Evolutionary conservation across 371 early-diverging fungal genomes (phyloP).

Genomic region (Mucor saturninus): DNA sequence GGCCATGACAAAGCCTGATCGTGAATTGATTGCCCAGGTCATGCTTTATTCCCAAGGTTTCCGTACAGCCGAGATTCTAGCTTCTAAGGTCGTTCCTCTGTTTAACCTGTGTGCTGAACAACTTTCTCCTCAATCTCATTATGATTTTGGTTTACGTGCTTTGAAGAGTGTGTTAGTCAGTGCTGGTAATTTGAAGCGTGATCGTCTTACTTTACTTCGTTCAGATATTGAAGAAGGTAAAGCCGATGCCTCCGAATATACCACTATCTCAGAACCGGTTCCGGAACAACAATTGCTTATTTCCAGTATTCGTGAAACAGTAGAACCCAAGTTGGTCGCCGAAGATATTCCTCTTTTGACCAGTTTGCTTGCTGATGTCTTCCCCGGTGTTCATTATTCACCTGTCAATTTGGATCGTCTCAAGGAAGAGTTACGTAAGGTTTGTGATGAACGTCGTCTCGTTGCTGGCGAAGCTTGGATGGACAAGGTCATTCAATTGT

Average conservation of each 20-base stretch:
- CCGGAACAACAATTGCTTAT: conserved; percentile 94
- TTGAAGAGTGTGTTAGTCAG: conserved; percentile 97
- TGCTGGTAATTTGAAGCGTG: conserved; percentile 97
- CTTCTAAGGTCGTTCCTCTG: conserved; percentile 95
- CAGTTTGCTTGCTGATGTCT: conserved; percentile 91
- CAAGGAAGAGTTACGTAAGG: conserved; percentile 74
- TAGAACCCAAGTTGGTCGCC: conserved; percentile 96
- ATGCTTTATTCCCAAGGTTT: conserved; percentile 99
- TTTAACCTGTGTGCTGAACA: conserved; percentile 96
- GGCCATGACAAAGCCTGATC: conserved; percentile 98
- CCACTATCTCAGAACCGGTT: conserved; percentile 64
- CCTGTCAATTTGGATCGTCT: conserved; percentile 83
- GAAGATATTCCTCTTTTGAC: conserved; percentile 91
- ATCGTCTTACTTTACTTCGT: conserved; percentile 68
- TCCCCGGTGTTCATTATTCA: conserved; percentile 91
- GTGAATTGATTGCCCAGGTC: conserved; percentile 97
- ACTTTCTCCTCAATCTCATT: conserved; percentile 94
- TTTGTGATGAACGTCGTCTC: conserved; percentile 79
- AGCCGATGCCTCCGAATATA: conserved; percentile 52
- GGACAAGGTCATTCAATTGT: conserved; percentile 96
- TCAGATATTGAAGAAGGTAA: conserved; percentile 43
- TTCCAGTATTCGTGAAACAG: conserved; percentile 93
- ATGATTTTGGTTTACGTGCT: conserved; percentile 99
- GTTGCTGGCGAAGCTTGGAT: conserved; percentile 87
- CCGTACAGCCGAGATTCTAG: conserved; percentile 92